Conservation (phyloP, 371 early-diverging fungal species). For the Cokeromyces recurvatus region DNA sequence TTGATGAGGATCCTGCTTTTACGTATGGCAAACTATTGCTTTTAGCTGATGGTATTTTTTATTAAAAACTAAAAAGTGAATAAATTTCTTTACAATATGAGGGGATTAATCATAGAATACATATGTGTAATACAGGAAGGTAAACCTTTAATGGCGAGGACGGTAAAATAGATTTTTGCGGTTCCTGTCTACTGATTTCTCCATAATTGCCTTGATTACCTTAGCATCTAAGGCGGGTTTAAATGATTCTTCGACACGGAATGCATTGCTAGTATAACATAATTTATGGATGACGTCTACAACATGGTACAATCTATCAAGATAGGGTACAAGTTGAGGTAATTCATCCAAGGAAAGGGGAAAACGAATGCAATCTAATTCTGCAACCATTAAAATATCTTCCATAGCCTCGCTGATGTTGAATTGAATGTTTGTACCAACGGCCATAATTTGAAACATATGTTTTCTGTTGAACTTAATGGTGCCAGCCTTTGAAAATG, state of each 20-base stretch:
- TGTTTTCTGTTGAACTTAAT: constrained; percentile 2
- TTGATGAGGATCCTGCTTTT: constrained; percentile 11
- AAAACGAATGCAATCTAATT: constrained; percentile 1
- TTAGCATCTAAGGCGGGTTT: constrained; percentile 11
- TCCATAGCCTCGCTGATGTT: neutral
- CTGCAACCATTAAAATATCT: constrained; percentile 5
- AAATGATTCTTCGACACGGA: constrained; percentile 1
- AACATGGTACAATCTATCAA: constrained; percentile 3
- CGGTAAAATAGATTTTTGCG: constrained; percentile 10
- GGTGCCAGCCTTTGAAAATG: constrained; percentile 5
- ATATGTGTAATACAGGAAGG: constrained; percentile 4
- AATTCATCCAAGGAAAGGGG: constrained; percentile 1
- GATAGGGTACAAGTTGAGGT: constrained; percentile 2
- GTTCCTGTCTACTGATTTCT: constrained; percentile 10
- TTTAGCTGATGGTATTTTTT: neutral
- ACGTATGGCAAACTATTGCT: constrained; percentile 8
- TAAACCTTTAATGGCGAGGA: constrained; percentile 8
- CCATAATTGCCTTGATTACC: constrained; percentile 9
- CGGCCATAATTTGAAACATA: constrained; percentile 4
- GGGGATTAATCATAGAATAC: neutral
- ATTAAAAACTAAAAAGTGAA: constrained; percentile 3
- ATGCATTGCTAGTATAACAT: constrained; percentile 10
- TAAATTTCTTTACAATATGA: constrained; percentile 4
- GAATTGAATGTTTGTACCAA: neutral
- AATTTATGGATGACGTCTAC: constrained; percentile 6